Conservation (phyloP, 257 asterid genomes). For the Nicotiana benthamiana region DNA sequence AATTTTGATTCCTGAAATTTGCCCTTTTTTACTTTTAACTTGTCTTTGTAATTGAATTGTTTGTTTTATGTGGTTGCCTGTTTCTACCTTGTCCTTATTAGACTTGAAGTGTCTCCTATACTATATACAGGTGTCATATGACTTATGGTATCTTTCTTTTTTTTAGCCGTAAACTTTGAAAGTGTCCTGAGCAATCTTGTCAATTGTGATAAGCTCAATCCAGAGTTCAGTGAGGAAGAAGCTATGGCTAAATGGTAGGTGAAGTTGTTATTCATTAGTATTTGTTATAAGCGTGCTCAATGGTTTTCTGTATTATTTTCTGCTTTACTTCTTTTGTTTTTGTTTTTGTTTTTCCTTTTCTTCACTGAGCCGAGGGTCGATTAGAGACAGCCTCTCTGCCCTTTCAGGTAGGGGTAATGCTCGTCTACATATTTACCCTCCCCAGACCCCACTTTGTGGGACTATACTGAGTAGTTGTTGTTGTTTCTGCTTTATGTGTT, state of each 20-base stretch:
- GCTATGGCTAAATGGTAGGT: background rate
- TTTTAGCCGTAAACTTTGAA: background rate
- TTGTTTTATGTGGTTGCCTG: background rate
- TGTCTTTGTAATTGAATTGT: background rate
- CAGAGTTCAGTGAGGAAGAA: background rate
- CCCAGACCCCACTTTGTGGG: too few species aligned
- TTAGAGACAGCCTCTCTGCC: too few species aligned
- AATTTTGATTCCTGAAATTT: conserved; percentile 4
- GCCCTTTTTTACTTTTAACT: background rate
- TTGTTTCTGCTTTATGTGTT: background rate
- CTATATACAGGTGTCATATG: background rate
- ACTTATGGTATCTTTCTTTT: background rate
- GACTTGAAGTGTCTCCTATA: background rate
- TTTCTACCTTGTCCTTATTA: background rate
- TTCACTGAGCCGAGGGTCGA: too few species aligned
- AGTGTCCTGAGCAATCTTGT: background rate
- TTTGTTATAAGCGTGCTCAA: background rate
- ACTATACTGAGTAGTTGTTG: too few species aligned
- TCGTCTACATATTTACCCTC: too few species aligned
- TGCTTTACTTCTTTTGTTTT: too few species aligned
- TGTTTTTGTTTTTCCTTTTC: too few species aligned
- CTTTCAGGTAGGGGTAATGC: too few species aligned
- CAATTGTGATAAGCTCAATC: background rate
- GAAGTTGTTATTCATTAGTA: background rate
- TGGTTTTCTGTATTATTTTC: background rate